A percentile compares a stretch with the other conserved stretches of the same genome.
Conservation (phyloP, 2,329 filamentous ascomycete genomes). For the Verticillium dahliae region DNA sequence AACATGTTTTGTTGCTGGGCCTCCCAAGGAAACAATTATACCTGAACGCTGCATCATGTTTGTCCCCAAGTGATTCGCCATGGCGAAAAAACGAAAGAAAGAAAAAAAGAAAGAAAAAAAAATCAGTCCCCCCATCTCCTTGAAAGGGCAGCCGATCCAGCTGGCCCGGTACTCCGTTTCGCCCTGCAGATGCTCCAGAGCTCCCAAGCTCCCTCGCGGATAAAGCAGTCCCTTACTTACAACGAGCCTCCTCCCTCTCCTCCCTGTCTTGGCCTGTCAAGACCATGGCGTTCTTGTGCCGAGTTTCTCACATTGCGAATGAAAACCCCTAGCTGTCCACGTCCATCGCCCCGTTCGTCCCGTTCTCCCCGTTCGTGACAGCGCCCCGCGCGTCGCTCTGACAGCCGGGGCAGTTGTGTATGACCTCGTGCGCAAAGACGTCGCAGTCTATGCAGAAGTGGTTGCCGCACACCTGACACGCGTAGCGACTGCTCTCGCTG, state of each 20-base stretch:
- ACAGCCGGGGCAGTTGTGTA: conserved; percentile 95
- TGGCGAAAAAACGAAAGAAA: neutral
- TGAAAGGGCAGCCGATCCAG: too few relatives aligned
- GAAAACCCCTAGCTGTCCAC: conserved; percentile 24
- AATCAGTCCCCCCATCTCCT: too few relatives aligned
- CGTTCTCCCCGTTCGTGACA: conserved; percentile 21
- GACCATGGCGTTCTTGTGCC: too few relatives aligned
- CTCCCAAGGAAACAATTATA: neutral
- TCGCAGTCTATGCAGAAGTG: conserved; percentile 99
- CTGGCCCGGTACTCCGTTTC: too few relatives aligned
- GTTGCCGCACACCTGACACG: conserved; percentile 76
- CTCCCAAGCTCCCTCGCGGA: too few relatives aligned
- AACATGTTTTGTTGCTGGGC: neutral
- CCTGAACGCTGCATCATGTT: neutral
- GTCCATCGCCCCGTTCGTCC: conserved; percentile 36
- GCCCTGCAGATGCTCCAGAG: too few relatives aligned
- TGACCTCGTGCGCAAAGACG: conserved; percentile 85
- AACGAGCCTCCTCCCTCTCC: too few relatives aligned
- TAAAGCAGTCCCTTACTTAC: too few relatives aligned
- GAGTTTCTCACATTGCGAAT: too few relatives aligned
- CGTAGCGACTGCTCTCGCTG: conserved; percentile 82
- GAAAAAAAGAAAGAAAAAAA: too few relatives aligned
- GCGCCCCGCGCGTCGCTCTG: conserved; percentile 42
- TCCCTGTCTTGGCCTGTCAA: too few relatives aligned
- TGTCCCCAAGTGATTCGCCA: neutral